These are phyloP conservation scores for Nemania sp. DNA, from an alignment of 2,329 filamentous ascomycete species.

Conservation along the genomic window DNA sequence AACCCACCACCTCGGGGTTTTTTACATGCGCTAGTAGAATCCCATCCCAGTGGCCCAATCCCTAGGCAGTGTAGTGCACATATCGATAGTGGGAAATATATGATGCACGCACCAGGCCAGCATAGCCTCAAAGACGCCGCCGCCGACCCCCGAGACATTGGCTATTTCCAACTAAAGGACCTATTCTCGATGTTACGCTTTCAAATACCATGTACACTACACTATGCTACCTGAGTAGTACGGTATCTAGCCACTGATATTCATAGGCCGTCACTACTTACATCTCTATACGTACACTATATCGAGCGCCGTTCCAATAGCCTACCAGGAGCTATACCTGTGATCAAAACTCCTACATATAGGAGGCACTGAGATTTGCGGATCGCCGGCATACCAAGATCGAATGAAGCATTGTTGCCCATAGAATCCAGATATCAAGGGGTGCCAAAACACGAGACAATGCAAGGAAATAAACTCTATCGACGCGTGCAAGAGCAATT, in stretches of 20 bases:
- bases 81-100: slow-evolving; percentile 25
- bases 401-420: neutral
- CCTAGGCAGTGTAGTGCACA: neutral
- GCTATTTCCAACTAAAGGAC: neutral
- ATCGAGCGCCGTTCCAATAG: no score
- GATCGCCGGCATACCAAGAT: neutral
- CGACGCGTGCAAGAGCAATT: neutral
- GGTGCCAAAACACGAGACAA: neutral
- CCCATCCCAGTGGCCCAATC: no score
- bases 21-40: no score
- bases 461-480: slow-evolving; percentile 1
- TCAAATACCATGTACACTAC: neutral
- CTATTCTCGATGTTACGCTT: neutral
- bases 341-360: no score
- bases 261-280: no score
- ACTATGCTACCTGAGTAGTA: neutral
- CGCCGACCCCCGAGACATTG: neutral
- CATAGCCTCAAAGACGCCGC: slow-evolving; percentile 14
- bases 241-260: no score
- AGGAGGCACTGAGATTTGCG: no score
- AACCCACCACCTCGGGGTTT: neutral
- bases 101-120: slow-evolving; percentile 1
- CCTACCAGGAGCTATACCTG: no score
- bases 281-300: no score
- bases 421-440: neutral